phyloP scores from a whole-genome alignment of 2,329 filamentous ascomycete genomes.

The Pyrenophora teres region DNA sequence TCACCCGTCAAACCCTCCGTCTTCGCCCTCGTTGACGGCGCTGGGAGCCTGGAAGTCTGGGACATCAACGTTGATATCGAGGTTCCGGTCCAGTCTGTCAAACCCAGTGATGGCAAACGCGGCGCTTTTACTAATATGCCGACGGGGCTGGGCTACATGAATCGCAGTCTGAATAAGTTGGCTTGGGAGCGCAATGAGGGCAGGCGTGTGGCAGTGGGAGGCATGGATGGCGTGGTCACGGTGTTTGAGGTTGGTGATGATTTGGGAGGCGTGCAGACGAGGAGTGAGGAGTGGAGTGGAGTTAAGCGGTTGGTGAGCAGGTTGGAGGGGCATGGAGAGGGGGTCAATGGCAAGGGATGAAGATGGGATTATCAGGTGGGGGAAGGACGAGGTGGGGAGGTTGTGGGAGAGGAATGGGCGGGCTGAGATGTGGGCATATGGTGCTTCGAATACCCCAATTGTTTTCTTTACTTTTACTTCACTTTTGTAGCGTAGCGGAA shows the following conservation, averaged over 20 bases:
- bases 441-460: too few species aligned
- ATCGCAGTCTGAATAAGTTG: slow-evolving; percentile 88
- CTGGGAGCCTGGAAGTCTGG: slow-evolving; percentile 91
- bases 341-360: slow-evolving; percentile 30
- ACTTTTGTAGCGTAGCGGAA: neutral
- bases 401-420: too few species aligned
- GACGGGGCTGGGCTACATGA: slow-evolving; percentile 64
- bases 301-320: slow-evolving; percentile 87
- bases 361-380: neutral
- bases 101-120: slow-evolving; percentile 62
- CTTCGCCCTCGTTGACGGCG: slow-evolving; percentile 92
- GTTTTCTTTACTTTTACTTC: neutral
- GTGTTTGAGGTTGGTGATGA: slow-evolving; percentile 89
- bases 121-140: slow-evolving; percentile 45
- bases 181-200: slow-evolving; percentile 93
- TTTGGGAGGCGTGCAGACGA: slow-evolving; percentile 82
- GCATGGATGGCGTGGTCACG: slow-evolving; percentile 86
- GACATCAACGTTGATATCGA: slow-evolving; percentile 92
- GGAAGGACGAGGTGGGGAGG: too few species aligned
- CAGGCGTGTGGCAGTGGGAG: slow-evolving; percentile 83
- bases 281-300: slow-evolving; percentile 87
- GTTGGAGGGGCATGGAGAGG: slow-evolving; percentile 59
- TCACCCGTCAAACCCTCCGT: slow-evolving; percentile 92
- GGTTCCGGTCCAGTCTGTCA: slow-evolving; percentile 82
- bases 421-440: neutral